Base-by-base conservation (phyloP, 2,329 filamentous ascomycete genomes). In the Fusarium sp. region DNA sequence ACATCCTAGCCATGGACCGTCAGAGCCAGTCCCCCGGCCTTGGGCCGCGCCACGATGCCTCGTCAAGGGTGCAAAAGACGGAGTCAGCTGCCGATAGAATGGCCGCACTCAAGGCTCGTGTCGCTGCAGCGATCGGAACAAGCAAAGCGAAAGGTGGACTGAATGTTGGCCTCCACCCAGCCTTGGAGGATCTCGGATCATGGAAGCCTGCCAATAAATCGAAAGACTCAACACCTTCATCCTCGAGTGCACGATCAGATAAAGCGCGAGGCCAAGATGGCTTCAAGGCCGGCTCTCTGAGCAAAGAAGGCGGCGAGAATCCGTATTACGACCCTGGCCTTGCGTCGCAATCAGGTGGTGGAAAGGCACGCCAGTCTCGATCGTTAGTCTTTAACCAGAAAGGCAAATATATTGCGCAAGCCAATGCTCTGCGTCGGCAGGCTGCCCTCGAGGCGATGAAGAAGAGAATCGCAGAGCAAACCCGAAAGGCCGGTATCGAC, bases 321-420 rank as follows among this genome's bases (percentile, higher is more conserved):
- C 95, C 95, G 0, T 98, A 98, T 81, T 95, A 93, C 74, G 94
- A 97, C 78, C 88, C 92, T 9, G 92, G 85, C 74, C 83, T 91
- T 14, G 88, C 89, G n/a, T 85, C 88, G 6, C 91, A 92, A 87
- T 88, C 74, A 85, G 86, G 63, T 79, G 72, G 86, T 82, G 79
- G 81, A 35, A 94, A 92, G 77, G 86, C 89, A 40, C 89, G 95
- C 60, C 88, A 93, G 73, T 90, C 94, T 13, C 91, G 94, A 69
- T 91, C 94, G 74, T 88, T 99, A 20, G 86, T 95, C 14, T 98
- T 99, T 86, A 98, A 98, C 78, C 92, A 95, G 77, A 97, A 97
- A 82, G 97, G 97, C 63, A 98, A 98, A 88, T 98, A 98, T 80
- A 98, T 98, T 69, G 93, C 95, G 74, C 96, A 98, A 84, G 97